These are phyloP conservation scores for Evansstolkia leycettana DNA, from an alignment of 495 filamentous ascomycete genomes.

Conservation along the genomic window DNA sequence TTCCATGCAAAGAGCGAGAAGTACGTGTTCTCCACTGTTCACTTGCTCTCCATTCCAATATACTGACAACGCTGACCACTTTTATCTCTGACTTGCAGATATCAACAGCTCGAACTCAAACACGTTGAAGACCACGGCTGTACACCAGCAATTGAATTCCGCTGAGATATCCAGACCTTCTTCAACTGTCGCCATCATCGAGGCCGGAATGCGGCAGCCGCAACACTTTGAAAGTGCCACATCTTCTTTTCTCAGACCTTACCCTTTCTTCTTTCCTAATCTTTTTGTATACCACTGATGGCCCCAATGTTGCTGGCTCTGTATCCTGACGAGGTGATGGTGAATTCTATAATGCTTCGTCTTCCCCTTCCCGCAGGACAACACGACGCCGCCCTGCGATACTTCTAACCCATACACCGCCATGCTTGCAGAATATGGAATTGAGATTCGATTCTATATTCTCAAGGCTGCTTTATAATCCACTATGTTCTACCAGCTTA, in stretches of 20 bases:
- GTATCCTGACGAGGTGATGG: neutral
- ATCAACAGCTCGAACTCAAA: slow-evolving; percentile 84
- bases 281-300: neutral
- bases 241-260: neutral
- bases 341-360: neutral
- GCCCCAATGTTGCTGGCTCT: neutral
- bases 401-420: neutral
- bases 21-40: slow-evolving; percentile 36
- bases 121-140: slow-evolving; percentile 79
- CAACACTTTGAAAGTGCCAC: neutral
- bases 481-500: slow-evolving; percentile 3
- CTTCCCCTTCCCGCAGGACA: neutral
- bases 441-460: slow-evolving; percentile 1
- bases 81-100: slow-evolving; percentile 35
- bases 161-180: slow-evolving; percentile 38
- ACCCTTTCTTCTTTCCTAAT: neutral
- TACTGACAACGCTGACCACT: slow-evolving; percentile 9
- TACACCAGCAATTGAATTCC: slow-evolving; percentile 84
- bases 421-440: neutral
- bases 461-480: neutral
- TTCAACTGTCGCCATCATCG: neutral
- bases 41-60: neutral
- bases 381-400: neutral
- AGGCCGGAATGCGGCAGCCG: neutral
- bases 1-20: slow-evolving; percentile 97